Conservation (phyloP, 306 rosid species). For the Sophora flavescens region DNA sequence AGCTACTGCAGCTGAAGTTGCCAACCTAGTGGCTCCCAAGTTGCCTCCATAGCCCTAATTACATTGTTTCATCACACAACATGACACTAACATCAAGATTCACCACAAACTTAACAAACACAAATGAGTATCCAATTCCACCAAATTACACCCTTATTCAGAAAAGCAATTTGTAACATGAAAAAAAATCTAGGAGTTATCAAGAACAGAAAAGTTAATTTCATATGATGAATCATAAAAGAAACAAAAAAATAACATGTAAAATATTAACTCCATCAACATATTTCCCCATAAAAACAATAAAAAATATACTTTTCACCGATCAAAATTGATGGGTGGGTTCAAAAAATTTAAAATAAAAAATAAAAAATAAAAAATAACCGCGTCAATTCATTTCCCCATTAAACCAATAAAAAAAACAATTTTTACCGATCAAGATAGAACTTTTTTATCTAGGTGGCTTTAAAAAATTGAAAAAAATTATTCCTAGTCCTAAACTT, state of each 20-base stretch:
- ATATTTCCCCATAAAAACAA: neutral
- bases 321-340: conserved; percentile 27
- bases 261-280: conserved; percentile 17
- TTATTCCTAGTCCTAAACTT: neutral
- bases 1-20: conserved; percentile 68
- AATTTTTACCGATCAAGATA: conserved; percentile 18
- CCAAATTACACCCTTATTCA: neutral
- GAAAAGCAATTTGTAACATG: neutral
- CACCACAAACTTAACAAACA: conserved; percentile 26
- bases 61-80: conserved; percentile 27
- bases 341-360: too few species aligned
- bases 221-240: conserved; percentile 20
- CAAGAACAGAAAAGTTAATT: neutral
- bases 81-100: conserved; percentile 8
- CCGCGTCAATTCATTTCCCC: conserved; percentile 6
- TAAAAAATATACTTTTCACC: neutral
- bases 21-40: conserved; percentile 66
- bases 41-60: conserved; percentile 67
- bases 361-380: too few species aligned
- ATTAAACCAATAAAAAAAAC: neutral
- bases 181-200: conserved; percentile 20
- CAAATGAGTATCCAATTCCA: conserved; percentile 14
- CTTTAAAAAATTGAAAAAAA: conserved; percentile 3
- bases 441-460: conserved; percentile 22
- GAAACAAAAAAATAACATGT: conserved; percentile 29